phyloP scores from a whole-genome alignment of 306 rosid genomes.

The Acacia crassicarpa region DNA sequence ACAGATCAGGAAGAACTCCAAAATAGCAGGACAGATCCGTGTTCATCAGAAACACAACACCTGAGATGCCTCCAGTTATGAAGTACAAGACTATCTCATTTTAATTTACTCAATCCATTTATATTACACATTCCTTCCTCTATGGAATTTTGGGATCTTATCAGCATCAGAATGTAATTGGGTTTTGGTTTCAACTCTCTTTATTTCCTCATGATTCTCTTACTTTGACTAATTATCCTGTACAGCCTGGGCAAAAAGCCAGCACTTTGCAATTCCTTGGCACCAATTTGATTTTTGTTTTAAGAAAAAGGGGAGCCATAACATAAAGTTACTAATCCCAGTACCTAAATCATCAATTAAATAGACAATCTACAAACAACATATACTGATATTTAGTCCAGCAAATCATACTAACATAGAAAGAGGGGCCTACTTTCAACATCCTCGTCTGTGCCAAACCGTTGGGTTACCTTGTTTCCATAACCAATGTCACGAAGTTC shows the following conservation, averaged over 20 bases:
- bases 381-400: background rate
- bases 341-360: background rate
- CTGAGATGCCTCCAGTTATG: background rate
- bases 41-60: background rate
- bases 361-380: slow-evolving; percentile 13
- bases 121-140: background rate
- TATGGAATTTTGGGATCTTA: background rate
- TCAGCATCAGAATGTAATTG: background rate
- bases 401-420: slow-evolving; percentile 25
- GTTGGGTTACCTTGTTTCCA: slow-evolving; percentile 79
- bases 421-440: slow-evolving; percentile 70
- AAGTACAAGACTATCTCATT: background rate
- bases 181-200: background rate
- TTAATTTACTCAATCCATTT: background rate
- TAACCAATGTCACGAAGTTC: slow-evolving; percentile 85
- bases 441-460: slow-evolving; percentile 68
- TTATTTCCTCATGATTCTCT: background rate
- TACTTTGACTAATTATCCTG: background rate
- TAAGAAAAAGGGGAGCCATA: background rate
- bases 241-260: background rate
- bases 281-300: background rate
- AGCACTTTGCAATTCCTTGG: background rate
- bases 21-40: background rate
- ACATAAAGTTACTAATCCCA: background rate
- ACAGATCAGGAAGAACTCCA: background rate